Conservation (phyloP, 2,329 filamentous ascomycete genomes). For the Penicillium sp. region DNA sequence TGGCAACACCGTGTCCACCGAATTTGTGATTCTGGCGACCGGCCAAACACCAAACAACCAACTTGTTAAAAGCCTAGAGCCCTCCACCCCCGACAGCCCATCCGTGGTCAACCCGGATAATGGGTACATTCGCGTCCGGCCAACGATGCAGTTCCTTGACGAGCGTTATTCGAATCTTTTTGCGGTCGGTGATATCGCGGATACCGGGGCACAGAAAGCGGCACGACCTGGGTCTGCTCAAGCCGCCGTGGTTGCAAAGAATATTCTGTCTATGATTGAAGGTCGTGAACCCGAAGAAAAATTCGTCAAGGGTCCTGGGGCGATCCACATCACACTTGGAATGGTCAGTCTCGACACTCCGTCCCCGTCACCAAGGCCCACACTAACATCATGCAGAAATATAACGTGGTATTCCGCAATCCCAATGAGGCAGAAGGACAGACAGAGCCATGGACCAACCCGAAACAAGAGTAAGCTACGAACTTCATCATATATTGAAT, state of each 20-base stretch:
- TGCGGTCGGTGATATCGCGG: slow-evolving; percentile 38
- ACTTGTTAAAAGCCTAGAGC: slow-evolving; percentile 35
- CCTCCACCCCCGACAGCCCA: slow-evolving; percentile 13
- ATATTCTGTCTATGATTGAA: slow-evolving; percentile 35
- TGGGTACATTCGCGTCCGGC: slow-evolving; percentile 34
- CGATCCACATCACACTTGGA: slow-evolving; percentile 36
- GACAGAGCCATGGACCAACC: slow-evolving; percentile 34
- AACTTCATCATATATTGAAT: background rate
- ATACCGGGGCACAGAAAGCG: slow-evolving; percentile 37
- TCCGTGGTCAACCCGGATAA: slow-evolving; percentile 35
- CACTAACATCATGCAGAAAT: slow-evolving; percentile 25
- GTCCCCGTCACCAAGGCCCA: background rate
- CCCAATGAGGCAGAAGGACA: slow-evolving; percentile 35
- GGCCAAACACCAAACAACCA: slow-evolving; percentile 51
- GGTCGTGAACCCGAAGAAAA: slow-evolving; percentile 24
- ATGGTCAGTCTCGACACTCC: slow-evolving; percentile 25
- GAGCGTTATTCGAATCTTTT: slow-evolving; percentile 32
- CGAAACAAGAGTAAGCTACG: slow-evolving; percentile 33
- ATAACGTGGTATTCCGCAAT: slow-evolving; percentile 40
- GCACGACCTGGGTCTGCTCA: slow-evolving; percentile 34
- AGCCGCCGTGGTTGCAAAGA: slow-evolving; percentile 33
- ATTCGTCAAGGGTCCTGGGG: slow-evolving; percentile 29
- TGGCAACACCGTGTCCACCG: slow-evolving; percentile 32
- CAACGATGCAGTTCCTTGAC: slow-evolving; percentile 36
- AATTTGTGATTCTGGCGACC: slow-evolving; percentile 48